phyloP scores from a whole-genome alignment of 2,329 filamentous ascomycete genomes.

The Incumbomyces lentus region DNA sequence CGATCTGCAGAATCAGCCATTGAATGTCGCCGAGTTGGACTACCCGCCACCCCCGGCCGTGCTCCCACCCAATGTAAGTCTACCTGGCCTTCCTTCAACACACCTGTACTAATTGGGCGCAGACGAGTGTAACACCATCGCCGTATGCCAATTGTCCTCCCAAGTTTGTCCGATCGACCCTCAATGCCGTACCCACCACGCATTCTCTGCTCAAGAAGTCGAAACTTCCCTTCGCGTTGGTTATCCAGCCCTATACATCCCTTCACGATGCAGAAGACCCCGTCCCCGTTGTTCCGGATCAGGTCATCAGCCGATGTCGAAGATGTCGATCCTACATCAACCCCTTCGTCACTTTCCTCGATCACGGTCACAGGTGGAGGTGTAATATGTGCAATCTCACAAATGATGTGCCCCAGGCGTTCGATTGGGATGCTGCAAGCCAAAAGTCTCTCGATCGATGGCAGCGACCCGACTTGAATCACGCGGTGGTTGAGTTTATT shows the following conservation, averaged over 20 bases:
- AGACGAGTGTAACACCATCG: slow-evolving; percentile 86
- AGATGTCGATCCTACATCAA: slow-evolving; percentile 97
- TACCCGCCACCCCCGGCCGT: slow-evolving; percentile 83
- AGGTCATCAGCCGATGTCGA: slow-evolving; percentile 92
- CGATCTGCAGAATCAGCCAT: slow-evolving; percentile 82
- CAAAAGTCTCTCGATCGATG: slow-evolving; percentile 89
- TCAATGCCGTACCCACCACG: slow-evolving; percentile 88
- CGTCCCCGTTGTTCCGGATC: slow-evolving; percentile 86
- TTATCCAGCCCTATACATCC: slow-evolving; percentile 90
- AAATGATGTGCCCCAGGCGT: slow-evolving; percentile 97
- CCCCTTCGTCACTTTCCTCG: slow-evolving; percentile 89
- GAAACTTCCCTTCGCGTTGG: slow-evolving; percentile 84
- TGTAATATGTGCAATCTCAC: slow-evolving; percentile 99
- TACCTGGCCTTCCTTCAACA: background rate
- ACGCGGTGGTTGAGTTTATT: slow-evolving; percentile 94
- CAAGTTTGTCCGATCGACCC: slow-evolving; percentile 88
- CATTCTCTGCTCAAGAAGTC: slow-evolving; percentile 93
- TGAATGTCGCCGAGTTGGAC: slow-evolving; percentile 88
- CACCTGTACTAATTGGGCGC: slow-evolving; percentile 30
- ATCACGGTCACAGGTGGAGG: slow-evolving; percentile 94
- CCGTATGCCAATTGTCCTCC: slow-evolving; percentile 82
- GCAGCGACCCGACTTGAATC: slow-evolving; percentile 85
- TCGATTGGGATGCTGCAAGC: slow-evolving; percentile 90
- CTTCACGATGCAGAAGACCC: slow-evolving; percentile 88
- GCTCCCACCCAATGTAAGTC: slow-evolving; percentile 78